Evolutionary conservation across 306 rosid species (phyloP), one percentile per base, ranked within the genome.

Genomic region (Senna siamea): DNA sequence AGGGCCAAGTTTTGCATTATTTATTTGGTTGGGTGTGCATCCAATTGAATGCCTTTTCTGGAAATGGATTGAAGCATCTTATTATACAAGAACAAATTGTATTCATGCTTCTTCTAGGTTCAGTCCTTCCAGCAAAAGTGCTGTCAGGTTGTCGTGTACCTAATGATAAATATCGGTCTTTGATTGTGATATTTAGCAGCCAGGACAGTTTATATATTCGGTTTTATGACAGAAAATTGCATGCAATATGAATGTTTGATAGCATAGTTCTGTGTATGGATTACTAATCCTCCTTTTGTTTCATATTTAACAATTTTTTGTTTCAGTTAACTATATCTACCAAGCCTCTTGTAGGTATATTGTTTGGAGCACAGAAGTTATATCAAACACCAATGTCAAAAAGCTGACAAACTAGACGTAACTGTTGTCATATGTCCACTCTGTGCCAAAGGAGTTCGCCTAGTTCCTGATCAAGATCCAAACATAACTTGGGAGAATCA

Each of bases 361-460:
- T 90, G 96, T 72, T 85, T 90, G 87, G 93, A 84, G 80, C 93
- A 90, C 67, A 78, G 91, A 47, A 80, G 93, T 75, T 90, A 88
- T 52, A 76, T 48, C 58, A 88, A 80, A 41, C 96, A 90, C 63
- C 74, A 64, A 41, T 90, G 91, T 79, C 85, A 90, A 9, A 88
- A 88, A 53, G 88, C 86, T 20, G 86, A 86, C 74, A 75, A 12
- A 61, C 6, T 48, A 23, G 88, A 85, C 79, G 93, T 88, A 34
- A 88, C 93, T 2, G 96, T 90, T 68, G 93, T 88, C 77, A 70
- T 88, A 54, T 90, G 93, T 75, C 93, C 93, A 3, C 90, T 88
- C 22, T 90, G 92, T 78, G 92, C 93, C 46, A 86, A 86, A 79
- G 91, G 90, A 52, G 93, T 90, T 74, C 90, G 84, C 52, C 76